These are phyloP conservation scores for Mycothermus thermophilus DNA, from an alignment of 495 filamentous ascomycete genomes.

Conservation along the genomic window DNA sequence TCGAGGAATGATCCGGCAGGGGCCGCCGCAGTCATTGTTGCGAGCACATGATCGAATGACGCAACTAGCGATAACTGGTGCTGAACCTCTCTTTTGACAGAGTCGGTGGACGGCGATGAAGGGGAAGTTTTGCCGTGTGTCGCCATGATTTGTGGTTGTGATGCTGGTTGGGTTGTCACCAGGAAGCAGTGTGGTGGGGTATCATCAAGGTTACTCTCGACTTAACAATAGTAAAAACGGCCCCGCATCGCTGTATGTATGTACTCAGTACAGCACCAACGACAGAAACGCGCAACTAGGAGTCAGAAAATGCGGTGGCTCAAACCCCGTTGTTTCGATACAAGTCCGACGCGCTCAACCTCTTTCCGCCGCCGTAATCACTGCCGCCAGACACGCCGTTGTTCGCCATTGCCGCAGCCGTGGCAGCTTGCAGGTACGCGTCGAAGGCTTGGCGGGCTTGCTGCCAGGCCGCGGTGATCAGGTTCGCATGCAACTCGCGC, in stretches of 20 bases:
- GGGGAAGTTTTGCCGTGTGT: not conserved
- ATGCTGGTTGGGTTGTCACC: too few species aligned
- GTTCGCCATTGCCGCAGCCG: too few species aligned
- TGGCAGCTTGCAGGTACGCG: slow-evolving; percentile 4
- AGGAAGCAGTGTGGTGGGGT: too few species aligned
- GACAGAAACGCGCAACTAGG: too few species aligned
- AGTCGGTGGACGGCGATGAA: not conserved
- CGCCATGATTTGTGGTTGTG: too few species aligned
- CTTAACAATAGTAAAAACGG: too few species aligned
- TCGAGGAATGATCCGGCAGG: slow-evolving; percentile 1
- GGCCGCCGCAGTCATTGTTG: not conserved
- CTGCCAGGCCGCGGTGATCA: slow-evolving; percentile 28
- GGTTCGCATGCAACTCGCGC: slow-evolving; percentile 19
- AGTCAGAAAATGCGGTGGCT: too few species aligned
- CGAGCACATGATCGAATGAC: slow-evolving; percentile 7
- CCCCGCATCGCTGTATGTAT: too few species aligned
- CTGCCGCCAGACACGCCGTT: slow-evolving; percentile 4
- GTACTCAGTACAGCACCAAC: too few species aligned
- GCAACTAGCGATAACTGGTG: slow-evolving; percentile 5
- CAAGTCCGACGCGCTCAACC: slow-evolving; percentile 20
- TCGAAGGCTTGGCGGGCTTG: slow-evolving; percentile 17
- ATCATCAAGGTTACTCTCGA: too few species aligned
- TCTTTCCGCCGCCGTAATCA: slow-evolving; percentile 10
- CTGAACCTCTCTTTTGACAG: not conserved
- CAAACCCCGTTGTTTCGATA: slow-evolving; percentile 15